phyloP scores from a whole-genome alignment of 257 asterid species.

The Solanum pimpinellifolium region DNA sequence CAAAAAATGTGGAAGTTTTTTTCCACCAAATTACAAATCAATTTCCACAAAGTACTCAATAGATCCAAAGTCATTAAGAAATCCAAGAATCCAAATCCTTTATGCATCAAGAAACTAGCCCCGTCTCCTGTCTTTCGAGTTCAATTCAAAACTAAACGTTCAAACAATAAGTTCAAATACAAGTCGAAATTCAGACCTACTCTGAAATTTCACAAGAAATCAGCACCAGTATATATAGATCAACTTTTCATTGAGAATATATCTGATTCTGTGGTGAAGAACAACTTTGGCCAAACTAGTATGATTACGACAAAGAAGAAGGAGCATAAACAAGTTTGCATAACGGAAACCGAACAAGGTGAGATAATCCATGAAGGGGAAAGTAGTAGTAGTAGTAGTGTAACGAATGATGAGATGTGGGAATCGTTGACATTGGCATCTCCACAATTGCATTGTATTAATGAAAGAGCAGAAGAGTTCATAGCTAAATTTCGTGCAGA shows the following conservation, averaged over 20 bases:
- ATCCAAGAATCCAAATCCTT: neutral
- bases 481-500: slow-evolving; percentile 55
- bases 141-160: neutral
- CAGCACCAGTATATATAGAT: slow-evolving; percentile 46
- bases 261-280: neutral
- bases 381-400: neutral
- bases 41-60: slow-evolving; percentile 20
- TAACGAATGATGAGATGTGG: slow-evolving; percentile 46
- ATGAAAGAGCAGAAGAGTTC: slow-evolving; percentile 81
- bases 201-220: neutral
- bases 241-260: slow-evolving; percentile 40
- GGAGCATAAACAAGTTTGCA: neutral
- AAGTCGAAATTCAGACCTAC: slow-evolving; percentile 6
- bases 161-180: slow-evolving; percentile 29
- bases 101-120: neutral
- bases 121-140: neutral
- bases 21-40: slow-evolving; percentile 33
- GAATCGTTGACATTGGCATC: slow-evolving; percentile 59
- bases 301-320: neutral
- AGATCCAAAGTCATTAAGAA: slow-evolving; percentile 19
- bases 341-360: slow-evolving; percentile 1
- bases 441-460: slow-evolving; percentile 53
- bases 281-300: neutral
- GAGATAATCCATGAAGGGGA: neutral
- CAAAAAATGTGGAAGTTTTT: slow-evolving; percentile 42